Evolutionary conservation across 2,329 filamentous ascomycete species (phyloP), one percentile per base, ranked within the genome.

Genomic region (Fusarium concolor): DNA sequence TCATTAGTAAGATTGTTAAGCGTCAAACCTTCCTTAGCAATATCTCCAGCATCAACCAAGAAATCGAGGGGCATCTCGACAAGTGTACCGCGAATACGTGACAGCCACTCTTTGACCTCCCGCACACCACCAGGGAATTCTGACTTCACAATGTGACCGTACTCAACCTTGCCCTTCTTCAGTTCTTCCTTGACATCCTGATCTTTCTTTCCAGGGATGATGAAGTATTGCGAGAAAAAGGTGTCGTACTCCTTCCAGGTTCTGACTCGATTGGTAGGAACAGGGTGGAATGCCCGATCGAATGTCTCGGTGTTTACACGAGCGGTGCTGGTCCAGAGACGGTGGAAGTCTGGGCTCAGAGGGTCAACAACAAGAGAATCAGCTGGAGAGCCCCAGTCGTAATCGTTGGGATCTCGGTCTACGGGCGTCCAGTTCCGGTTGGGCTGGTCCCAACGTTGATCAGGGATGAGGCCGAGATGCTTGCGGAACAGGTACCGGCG

Each of bases 11-110:
- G 78, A 26, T 85, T 84, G 80, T 94, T 94, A 67, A 94, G 79
- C 22, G 86, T 85, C 73, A 97, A 73, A 0, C 94, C 93, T 71
- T 93, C 88, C 84, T 94, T 90, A 6, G 94, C 95, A 77, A 97
- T 90, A 77, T 97, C 94, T 73, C 93, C 60, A 20, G 87, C 10
- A 88, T 86, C 33, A 94, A 73, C 91, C 90, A 77, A 97, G 82
- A 82, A 97, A 97, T 93, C 84, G 71, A 97, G 82, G 28, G 94
- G 93, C 94, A 97, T 97, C 83, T 97, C 92, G 10, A 97, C 91
- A 44, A 94, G 79, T 10, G 86, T 92, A 3, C 92, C 92, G 62
- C 88, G 86, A 38, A 94, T 83, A 54, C 87, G 84, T 56, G 84
- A 83, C 55, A 94, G 80, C 80, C 89, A 86, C 50, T 90, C 87